A percentile compares a stretch with the other conserved stretches of the same genome.
Conservation (phyloP, 805 yeast genomes). For the Yamadazyma phyllophila region DNA sequence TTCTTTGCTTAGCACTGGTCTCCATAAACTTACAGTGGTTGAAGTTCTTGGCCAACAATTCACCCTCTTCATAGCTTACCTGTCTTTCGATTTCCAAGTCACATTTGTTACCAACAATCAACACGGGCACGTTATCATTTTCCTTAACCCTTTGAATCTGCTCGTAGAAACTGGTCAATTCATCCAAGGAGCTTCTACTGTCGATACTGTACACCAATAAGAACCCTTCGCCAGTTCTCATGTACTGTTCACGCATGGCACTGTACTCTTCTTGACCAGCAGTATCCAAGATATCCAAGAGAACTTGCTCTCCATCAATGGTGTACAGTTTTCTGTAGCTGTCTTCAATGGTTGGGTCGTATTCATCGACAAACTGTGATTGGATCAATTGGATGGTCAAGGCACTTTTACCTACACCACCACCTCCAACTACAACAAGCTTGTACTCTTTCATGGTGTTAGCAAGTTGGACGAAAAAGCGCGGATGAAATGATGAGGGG, state of each 20-base stretch:
- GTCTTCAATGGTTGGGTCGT: slow-evolving; percentile 97
- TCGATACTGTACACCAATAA: slow-evolving; percentile 85
- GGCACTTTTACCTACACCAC: slow-evolving; percentile 98
- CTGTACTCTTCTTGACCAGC: slow-evolving; percentile 98
- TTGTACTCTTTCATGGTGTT: slow-evolving; percentile 70
- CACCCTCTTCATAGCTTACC: slow-evolving; percentile 66
- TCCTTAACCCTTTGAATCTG: slow-evolving; percentile 80
- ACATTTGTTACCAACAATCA: slow-evolving; percentile 76
- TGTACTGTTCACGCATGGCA: slow-evolving; percentile 83
- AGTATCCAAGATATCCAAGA: slow-evolving; percentile 87
- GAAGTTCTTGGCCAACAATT: slow-evolving; percentile 59
- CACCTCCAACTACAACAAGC: slow-evolving; percentile 96
- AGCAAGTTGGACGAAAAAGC: slow-evolving; percentile 1
- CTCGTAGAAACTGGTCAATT: slow-evolving; percentile 72
- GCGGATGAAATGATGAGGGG: not conserved
- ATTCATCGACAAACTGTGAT: slow-evolving; percentile 93
- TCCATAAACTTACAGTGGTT: slow-evolving; percentile 72
- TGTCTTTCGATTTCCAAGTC: slow-evolving; percentile 77
- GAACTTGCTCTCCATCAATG: slow-evolving; percentile 73
- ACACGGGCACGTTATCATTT: slow-evolving; percentile 67
- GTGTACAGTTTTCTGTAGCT: slow-evolving; percentile 85
- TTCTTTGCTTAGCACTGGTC: slow-evolving; percentile 88
- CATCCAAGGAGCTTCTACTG: slow-evolving; percentile 80
- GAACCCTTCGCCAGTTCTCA: slow-evolving; percentile 96
- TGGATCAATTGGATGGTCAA: slow-evolving; percentile 93